Evolutionary conservation across 352 stramenopile genomes (phyloP).

Genomic region (Salisapilia sapeloensis): DNA sequence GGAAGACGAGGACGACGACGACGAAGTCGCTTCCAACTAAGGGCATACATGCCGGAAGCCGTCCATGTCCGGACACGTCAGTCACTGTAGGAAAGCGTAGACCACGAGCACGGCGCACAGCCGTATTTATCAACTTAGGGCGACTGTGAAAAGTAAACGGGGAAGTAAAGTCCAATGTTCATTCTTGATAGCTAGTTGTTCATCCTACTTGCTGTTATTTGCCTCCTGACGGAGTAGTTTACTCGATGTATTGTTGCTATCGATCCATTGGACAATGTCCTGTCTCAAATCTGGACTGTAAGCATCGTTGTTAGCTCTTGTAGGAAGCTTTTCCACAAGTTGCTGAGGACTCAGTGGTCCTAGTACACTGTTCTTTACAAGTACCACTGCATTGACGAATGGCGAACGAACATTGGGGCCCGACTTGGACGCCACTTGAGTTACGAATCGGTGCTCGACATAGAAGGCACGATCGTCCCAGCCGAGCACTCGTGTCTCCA

Average conservation of each 20-base stretch:
- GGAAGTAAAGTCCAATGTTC: too few relatives aligned
- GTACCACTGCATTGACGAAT: conserved; percentile 75
- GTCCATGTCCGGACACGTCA: too few relatives aligned
- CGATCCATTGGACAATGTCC: conserved; percentile 48
- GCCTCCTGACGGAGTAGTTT: conserved; percentile 27
- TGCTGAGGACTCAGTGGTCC: conserved; percentile 33
- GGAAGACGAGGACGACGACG: neutral
- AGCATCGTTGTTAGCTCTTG: conserved; percentile 10
- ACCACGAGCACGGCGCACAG: too few relatives aligned
- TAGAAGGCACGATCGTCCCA: conserved; percentile 78
- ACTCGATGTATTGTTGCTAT: conserved; percentile 62
- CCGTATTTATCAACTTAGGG: too few relatives aligned
- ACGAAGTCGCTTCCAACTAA: too few relatives aligned
- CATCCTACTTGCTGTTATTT: conserved; percentile 3
- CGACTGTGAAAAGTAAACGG: too few relatives aligned
- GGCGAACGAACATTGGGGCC: conserved; percentile 3
- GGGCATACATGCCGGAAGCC: too few relatives aligned
- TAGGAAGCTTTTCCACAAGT: conserved; percentile 42
- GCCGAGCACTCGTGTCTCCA: conserved; percentile 58
- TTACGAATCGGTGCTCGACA: conserved; percentile 75
- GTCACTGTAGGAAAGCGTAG: too few relatives aligned
- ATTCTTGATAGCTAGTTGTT: too few relatives aligned
- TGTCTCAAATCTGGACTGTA: conserved; percentile 17
- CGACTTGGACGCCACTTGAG: too few relatives aligned
- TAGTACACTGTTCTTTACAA: conserved; percentile 80